Evolutionary conservation across 2,329 filamentous ascomycete species (phyloP).

Genomic region (Triangularia verruculosa): DNA sequence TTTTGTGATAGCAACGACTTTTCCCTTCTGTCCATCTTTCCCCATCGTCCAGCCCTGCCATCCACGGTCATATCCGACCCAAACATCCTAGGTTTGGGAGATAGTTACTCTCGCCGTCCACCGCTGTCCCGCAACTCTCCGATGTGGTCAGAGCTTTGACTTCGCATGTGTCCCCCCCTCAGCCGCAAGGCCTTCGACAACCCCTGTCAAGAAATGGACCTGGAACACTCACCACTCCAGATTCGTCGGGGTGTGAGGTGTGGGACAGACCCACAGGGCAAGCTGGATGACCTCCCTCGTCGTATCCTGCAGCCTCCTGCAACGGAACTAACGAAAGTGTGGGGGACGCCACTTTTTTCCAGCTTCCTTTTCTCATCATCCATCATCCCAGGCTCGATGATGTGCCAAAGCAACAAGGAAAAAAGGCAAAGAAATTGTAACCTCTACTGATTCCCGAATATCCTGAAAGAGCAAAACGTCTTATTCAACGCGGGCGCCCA

Average conservation of each 20-base stretch:
- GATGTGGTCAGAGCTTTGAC: conserved; percentile 16
- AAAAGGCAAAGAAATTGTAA: conserved; percentile 40
- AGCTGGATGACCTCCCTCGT: conserved; percentile 3
- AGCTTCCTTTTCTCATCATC: conserved; percentile 1
- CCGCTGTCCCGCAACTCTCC: conserved; percentile 6
- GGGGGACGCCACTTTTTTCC: neutral
- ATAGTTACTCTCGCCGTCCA: neutral
- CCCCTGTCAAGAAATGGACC: neutral
- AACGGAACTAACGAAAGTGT: neutral
- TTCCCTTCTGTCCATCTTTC: neutral
- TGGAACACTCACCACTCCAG: neutral
- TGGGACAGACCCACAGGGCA: neutral
- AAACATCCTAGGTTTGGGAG: neutral
- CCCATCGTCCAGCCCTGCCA: neutral
- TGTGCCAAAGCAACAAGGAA: neutral
- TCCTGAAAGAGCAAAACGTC: conserved; percentile 54
- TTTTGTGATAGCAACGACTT: conserved; percentile 6
- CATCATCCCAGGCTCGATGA: neutral
- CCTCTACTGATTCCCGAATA: conserved; percentile 58
- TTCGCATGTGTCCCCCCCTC: neutral
- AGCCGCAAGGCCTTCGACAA: neutral
- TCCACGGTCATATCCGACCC: neutral
- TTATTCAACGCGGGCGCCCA: conserved; percentile 56
- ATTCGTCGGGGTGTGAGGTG: neutral
- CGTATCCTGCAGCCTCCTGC: conserved; percentile 3